Evolutionary conservation across 1,139 yeast genomes (phyloP), one percentile per base, ranked within the genome.

Genomic region (Suhomyces bribrorum): DNA sequence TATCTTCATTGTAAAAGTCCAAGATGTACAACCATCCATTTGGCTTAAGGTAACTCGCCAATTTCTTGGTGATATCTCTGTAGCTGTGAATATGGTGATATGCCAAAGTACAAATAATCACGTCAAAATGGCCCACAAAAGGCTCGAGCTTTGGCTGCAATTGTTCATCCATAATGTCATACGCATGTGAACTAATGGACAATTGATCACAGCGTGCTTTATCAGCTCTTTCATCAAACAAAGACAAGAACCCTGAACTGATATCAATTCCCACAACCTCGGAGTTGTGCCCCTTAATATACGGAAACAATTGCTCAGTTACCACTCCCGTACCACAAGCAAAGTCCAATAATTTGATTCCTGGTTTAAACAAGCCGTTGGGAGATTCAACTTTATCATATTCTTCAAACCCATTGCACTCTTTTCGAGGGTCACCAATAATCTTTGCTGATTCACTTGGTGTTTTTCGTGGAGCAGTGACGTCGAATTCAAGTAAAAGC

Each of bases 281-380:
- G 5, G 57, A 44, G 11, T 36, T 29, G 8, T 37, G 26, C 3
- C 50, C 47, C 5, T 38, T 41, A 16, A 68, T 45, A 40, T 59
- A 63, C 1, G 69, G 68, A 2, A 54, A 56, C 16, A 70, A 41
- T 15, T 53, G 53, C 40, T 56, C 50, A 2, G 69, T 59, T 12
- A 68, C 57, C 13, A 67, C 40, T 0, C 76, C 77, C 0, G 75
- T 62, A 2, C 77, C 77, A 46, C 76, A 71, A 2, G 75, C 76
- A 49, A 72, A 71, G 48, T 72, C 77, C 41, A 72, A 41, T 17
- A 63, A 29, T 26, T 50, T 55, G 41, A 54, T 52, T 2, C 66
- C 68, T 3, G 61, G 61, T 32, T 49, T 56, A 48, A 61, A 48
- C 5, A 4, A n/a, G 4, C 23, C 23, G 11, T 20, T 20, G 1